Evolutionary conservation across 208 protist species (phyloP).

Genomic region (Leishmania aethiopica): DNA sequence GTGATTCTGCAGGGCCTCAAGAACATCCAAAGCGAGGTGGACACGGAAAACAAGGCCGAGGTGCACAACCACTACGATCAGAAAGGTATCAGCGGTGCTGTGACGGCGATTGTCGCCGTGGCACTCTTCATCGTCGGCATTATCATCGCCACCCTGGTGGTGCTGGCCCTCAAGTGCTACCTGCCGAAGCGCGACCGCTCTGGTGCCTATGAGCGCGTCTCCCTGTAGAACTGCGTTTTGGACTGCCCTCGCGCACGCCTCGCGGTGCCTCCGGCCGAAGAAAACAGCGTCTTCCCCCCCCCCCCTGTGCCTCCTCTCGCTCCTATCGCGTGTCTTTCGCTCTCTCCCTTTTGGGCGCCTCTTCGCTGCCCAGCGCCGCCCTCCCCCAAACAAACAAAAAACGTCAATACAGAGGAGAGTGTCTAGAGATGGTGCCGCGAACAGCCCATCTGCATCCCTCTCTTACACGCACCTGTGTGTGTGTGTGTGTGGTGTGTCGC

Average conservation of each 20-base stretch:
- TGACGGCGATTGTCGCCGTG: slow-evolving; percentile 29
- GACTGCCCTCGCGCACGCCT: not conserved
- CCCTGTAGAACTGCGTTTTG: not conserved
- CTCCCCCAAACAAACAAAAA: not conserved
- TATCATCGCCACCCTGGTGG: slow-evolving; percentile 1
- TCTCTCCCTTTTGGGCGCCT: not conserved
- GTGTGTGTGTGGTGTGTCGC: no score
- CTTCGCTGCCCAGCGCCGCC: not conserved
- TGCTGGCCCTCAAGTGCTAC: not conserved
- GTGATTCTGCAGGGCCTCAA: slow-evolving; percentile 13
- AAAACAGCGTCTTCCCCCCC: no score
- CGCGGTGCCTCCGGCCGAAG: no score
- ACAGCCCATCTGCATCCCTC: no score
- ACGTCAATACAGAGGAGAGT: not conserved
- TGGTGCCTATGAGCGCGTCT: not conserved
- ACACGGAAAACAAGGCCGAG: not conserved
- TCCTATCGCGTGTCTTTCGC: not conserved
- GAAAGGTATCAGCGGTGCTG: slow-evolving; percentile 22
- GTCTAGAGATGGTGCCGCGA: not conserved
- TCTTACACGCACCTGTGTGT: not conserved
- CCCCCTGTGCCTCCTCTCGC: not conserved
- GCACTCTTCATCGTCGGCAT: slow-evolving; percentile 20
- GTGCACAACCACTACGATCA: slow-evolving; percentile 17
- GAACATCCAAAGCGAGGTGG: slow-evolving; percentile 18
- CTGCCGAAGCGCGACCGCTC: not conserved